Evolutionary conservation across 306 rosid species (phyloP).

Genomic region (Acmispon strigosus): DNA sequence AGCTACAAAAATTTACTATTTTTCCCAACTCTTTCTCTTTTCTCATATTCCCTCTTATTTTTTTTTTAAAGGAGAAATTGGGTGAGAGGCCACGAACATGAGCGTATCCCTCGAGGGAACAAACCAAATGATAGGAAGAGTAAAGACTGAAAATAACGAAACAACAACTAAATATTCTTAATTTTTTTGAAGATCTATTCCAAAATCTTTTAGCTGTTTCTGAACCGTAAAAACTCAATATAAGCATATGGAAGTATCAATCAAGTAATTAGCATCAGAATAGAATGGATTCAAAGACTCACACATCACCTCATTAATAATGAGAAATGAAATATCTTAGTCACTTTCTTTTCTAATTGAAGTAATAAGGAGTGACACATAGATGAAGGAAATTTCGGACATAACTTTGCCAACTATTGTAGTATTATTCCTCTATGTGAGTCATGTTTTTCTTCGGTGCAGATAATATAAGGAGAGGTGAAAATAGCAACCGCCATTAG

Average conservation of each 20-base stretch:
- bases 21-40: too few species aligned
- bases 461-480: too few species aligned
- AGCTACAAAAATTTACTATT: too few species aligned
- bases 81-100: too few species aligned
- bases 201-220: background rate
- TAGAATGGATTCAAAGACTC: constrained; percentile 29
- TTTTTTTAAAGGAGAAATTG: too few species aligned
- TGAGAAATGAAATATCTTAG: constrained; percentile 1
- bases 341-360: background rate
- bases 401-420: background rate
- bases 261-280: constrained; percentile 19
- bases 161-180: constrained; percentile 25
- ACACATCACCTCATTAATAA: constrained; percentile 11
- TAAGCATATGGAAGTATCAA: background rate
- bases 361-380: background rate
- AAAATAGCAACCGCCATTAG: too few species aligned
- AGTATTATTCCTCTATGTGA: background rate
- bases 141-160: background rate
- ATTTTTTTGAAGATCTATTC: constrained; percentile 8
- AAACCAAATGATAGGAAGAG: background rate
- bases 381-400: background rate
- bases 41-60: too few species aligned
- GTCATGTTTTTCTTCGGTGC: background rate
- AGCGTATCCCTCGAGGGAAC: background rate
- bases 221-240: background rate